Percentiles rank a stretch among this genome's conserved stretches.
These are phyloP conservation scores for Diaporthe sp. DNA, from an alignment of 2,329 filamentous ascomycete species.

Conservation along the genomic window DNA sequence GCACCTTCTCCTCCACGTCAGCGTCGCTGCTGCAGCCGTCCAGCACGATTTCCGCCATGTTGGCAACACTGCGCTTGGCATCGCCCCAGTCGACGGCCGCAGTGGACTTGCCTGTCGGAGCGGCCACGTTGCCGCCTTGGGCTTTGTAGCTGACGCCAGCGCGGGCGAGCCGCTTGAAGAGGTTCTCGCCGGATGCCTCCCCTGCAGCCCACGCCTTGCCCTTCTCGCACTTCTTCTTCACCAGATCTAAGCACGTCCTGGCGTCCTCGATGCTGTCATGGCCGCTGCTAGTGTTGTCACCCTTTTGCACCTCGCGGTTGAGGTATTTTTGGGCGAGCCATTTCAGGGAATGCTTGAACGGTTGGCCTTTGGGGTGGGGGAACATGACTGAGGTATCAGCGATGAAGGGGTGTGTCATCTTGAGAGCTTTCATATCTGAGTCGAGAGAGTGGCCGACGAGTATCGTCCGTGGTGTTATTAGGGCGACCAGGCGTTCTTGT, in stretches of 20 bases:
- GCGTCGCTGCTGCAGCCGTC: conserved; percentile 67
- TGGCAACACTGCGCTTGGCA: conserved; percentile 68
- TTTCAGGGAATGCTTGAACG: conserved; percentile 90
- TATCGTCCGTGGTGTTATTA: conserved; percentile 79
- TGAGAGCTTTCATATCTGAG: conserved; percentile 85
- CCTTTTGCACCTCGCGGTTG: conserved; percentile 87
- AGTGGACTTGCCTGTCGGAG: conserved; percentile 69
- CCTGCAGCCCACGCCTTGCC: conserved; percentile 86
- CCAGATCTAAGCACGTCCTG: conserved; percentile 87
- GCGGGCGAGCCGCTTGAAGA: conserved; percentile 84
- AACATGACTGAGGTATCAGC: conserved; percentile 92
- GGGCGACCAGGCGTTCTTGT: conserved; percentile 77
- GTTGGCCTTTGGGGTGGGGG: conserved; percentile 89
- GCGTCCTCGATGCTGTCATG: conserved; percentile 96
- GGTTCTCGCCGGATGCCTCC: conserved; percentile 83
- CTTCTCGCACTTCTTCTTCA: conserved; percentile 96
- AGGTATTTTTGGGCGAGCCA: conserved; percentile 90
- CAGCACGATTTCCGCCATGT: conserved; percentile 65
- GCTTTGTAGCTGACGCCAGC: conserved; percentile 71
- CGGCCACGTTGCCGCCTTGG: conserved; percentile 66
- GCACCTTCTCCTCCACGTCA: conserved; percentile 63
- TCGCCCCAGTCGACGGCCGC: conserved; percentile 93
- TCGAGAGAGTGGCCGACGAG: conserved; percentile 85
- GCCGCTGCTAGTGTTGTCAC: conserved; percentile 71
- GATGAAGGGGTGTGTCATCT: conserved; percentile 90